These are phyloP conservation scores for Suhomyces prunicola DNA, from an alignment of 805 yeast genomes.

Conservation along the genomic window DNA sequence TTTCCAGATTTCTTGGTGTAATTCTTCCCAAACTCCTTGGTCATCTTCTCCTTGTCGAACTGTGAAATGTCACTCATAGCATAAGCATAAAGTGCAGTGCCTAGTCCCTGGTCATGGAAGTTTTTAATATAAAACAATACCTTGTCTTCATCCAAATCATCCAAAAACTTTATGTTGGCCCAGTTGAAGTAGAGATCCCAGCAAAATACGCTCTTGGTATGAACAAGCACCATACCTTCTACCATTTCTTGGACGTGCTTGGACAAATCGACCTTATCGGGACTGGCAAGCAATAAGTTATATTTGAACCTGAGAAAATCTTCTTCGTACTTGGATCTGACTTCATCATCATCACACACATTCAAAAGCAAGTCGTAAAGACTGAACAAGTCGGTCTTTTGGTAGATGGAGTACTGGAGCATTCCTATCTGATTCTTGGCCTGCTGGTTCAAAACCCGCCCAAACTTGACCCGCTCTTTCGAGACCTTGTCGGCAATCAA, in stretches of 20 bases:
- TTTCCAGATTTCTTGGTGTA: constrained; percentile 12
- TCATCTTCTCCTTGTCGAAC: constrained; percentile 34
- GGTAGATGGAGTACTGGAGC: constrained; percentile 46
- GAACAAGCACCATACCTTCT: constrained; percentile 70
- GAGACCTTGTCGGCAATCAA: constrained; percentile 40
- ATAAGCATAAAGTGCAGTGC: constrained; percentile 60
- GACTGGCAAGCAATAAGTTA: constrained; percentile 51
- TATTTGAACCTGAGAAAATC: constrained; percentile 56
- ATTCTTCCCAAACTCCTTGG: constrained; percentile 11
- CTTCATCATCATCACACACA: constrained; percentile 54
- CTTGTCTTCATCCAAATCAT: constrained; percentile 44
- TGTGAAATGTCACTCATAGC: constrained; percentile 67
- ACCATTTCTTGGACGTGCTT: constrained; percentile 52
- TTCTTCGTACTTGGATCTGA: constrained; percentile 59
- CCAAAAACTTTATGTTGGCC: constrained; percentile 53
- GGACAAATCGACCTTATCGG: constrained; percentile 43
- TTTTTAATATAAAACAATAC: constrained; percentile 50
- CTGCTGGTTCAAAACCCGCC: constrained; percentile 41
- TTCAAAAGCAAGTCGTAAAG: constrained; percentile 59
- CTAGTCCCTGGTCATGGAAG: constrained; percentile 62
- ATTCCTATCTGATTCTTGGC: constrained; percentile 36
- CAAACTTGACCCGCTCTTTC: constrained; percentile 48
- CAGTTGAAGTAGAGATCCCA: constrained; percentile 79
- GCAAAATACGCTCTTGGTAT: constrained; percentile 56
- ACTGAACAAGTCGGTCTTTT: constrained; percentile 48